Evolutionary conservation across 495 filamentous ascomycete genomes (phyloP).

Genomic region (Daldinia grandis): DNA sequence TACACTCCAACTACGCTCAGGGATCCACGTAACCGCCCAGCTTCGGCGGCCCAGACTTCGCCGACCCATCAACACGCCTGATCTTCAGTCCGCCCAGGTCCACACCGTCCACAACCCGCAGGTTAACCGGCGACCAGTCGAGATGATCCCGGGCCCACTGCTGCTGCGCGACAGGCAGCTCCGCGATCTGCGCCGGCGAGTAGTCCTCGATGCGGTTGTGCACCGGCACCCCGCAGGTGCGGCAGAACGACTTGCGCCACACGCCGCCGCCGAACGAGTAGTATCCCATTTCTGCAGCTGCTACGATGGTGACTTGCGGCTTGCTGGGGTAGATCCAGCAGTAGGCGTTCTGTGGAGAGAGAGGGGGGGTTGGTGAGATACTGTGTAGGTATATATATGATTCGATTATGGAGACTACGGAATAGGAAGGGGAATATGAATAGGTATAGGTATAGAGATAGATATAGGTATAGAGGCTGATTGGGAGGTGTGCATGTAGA

Average conservation of each 20-base stretch:
- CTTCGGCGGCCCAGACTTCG: not conserved
- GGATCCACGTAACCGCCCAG: constrained; percentile 24
- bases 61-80: constrained; percentile 23
- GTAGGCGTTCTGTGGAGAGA: constrained; percentile 32
- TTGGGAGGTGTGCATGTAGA: too few relatives aligned
- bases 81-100: constrained; percentile 22
- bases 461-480: too few relatives aligned
- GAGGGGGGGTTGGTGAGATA: not conserved
- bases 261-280: constrained; percentile 42
- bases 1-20: not conserved
- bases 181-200: constrained; percentile 23
- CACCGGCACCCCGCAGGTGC: constrained; percentile 40
- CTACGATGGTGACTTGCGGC: constrained; percentile 26
- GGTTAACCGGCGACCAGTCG: constrained; percentile 36
- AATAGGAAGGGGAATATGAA: not conserved
- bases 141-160: constrained; percentile 11
- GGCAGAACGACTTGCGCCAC: constrained; percentile 45
- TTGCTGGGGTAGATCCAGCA: constrained; percentile 38
- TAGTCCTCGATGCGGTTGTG: constrained; percentile 30
- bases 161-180: constrained; percentile 30
- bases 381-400: too few relatives aligned
- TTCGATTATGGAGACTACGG: too few relatives aligned
- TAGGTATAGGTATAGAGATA: too few relatives aligned
- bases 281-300: constrained; percentile 14
- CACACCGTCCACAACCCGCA: constrained; percentile 31